phyloP scores from a whole-genome alignment of 225 moss, liverwort and hornwort genomes.

The Physcomitrellopsis africana region DNA sequence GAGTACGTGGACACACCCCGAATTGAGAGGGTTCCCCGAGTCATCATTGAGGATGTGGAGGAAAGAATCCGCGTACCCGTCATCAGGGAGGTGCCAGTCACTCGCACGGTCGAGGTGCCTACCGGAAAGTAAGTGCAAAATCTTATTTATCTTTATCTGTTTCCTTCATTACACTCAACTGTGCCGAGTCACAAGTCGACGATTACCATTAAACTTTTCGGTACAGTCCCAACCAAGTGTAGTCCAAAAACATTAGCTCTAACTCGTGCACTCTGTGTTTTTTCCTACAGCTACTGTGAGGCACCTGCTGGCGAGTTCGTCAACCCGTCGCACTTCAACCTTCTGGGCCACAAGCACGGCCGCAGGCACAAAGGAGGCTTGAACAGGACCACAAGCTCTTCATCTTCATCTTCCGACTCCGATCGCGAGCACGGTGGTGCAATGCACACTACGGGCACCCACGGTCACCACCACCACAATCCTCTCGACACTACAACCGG shows the following conservation, averaged over 20 bases:
- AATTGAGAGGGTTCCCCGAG: constrained; percentile 44
- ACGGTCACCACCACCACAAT: constrained; percentile 22
- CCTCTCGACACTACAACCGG: neutral
- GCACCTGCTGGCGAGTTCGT: constrained; percentile 40
- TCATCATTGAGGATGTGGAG: constrained; percentile 44
- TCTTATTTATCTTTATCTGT: neutral
- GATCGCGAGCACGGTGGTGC: constrained; percentile 19
- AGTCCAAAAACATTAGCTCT: neutral
- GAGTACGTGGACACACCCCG: constrained; percentile 54
- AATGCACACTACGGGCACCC: neutral
- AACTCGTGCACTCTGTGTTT: neutral
- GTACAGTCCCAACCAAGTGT: neutral
- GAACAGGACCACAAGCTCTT: neutral
- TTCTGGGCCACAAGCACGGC: constrained; percentile 25
- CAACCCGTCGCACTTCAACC: constrained; percentile 36
- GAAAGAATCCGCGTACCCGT: constrained; percentile 46
- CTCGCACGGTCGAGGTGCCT: constrained; percentile 50
- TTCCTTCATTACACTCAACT: neutral
- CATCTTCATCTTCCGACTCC: constrained; percentile 26
- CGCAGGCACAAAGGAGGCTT: constrained; percentile 16
- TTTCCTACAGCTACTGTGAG: constrained; percentile 36
- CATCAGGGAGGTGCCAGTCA: constrained; percentile 47
- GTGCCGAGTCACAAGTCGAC: neutral
- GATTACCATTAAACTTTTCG: neutral
- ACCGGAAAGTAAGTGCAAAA: constrained; percentile 53